Base-by-base conservation (phyloP, 306 rosid species). In the Potentilla sterilis region DNA sequence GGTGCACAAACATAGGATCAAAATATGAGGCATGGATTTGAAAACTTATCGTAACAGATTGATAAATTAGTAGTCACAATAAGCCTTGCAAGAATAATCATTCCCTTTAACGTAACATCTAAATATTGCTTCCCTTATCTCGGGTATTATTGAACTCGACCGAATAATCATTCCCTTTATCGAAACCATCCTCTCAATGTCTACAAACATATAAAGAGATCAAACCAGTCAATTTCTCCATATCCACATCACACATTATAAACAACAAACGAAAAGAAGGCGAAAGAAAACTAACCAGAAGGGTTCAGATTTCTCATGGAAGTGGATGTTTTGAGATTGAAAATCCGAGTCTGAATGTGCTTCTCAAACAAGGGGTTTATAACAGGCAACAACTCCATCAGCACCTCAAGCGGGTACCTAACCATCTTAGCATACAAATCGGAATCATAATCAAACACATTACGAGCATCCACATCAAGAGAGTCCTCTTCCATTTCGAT, bases 281-380 rank as follows among this genome's bases (percentile, higher is more conserved):
- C 28, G 28, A 28, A 48, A 28, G 78, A 38, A 52, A 66, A 61
- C 90, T 86, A 59, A 95, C 98, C 98, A 78, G 92, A 89, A 2
- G 98, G 98, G 75, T 95, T 92, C 80, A 95, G 89, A 78, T 92
- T 95, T 77, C 98, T 86, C 97, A 95, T 87, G 3, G 97, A 86
- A 4, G 91, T 92, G 18, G 97, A 95, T 51, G 72, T 75, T 79
- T 59, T 92, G 75, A 95, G 97, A 84, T 86, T 92, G 70, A 85
- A 92, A 72, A 95, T 95, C 51, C 99, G 86, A 67, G 99, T 90
- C 57, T 95, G 99, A 68, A 95, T 87, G 80, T 92, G 97, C 86
- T 90, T 95, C 79, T 92, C 97, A 34, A 87, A 95, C 81, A 89
- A 79, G 34, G 97, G 97, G 21, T 87, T 87, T 38, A 92, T 80